Conservation (phyloP, 2,329 filamentous ascomycete species). For the Cladosporium sp. region DNA sequence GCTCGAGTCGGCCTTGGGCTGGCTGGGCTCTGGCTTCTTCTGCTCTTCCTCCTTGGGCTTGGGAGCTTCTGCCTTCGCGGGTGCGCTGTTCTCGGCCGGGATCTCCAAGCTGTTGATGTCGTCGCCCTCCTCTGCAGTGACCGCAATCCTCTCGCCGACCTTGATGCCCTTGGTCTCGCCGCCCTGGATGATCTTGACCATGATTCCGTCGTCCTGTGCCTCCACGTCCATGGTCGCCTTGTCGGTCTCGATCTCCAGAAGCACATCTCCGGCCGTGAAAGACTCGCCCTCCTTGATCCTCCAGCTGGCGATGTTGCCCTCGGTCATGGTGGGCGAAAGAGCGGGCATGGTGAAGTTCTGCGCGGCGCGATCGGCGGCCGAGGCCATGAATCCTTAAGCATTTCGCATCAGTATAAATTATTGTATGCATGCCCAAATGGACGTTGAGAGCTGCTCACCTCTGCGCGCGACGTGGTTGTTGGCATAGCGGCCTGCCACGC, state of each 20-base stretch:
- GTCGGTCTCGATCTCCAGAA: conserved; percentile 90
- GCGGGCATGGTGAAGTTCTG: conserved; percentile 91
- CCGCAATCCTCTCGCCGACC: conserved; percentile 76
- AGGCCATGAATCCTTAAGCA: conserved; percentile 24
- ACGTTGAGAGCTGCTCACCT: conserved; percentile 18
- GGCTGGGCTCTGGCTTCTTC: conserved; percentile 19
- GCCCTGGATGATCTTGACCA: conserved; percentile 74
- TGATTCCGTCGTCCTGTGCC: conserved; percentile 80
- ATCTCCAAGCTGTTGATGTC: conserved; percentile 71
- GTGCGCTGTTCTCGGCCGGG: conserved; percentile 56
- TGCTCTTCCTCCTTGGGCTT: conserved; percentile 19
- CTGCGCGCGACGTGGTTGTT: conserved; percentile 21
- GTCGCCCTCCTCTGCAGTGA: conserved; percentile 76
- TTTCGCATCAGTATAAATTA: conserved; percentile 10
- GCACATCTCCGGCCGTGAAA: conserved; percentile 77
- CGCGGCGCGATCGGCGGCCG: conserved; percentile 54
- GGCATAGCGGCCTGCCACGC: conserved; percentile 26
- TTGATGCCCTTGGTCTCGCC: conserved; percentile 73
- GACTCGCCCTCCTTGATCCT: conserved; percentile 82
- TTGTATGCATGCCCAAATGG: not conserved
- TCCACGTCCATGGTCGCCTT: conserved; percentile 95
- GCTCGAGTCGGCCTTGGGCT: conserved; percentile 30
- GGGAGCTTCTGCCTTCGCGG: conserved; percentile 18
- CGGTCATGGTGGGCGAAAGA: conserved; percentile 88
- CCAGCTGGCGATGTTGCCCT: conserved; percentile 83